Evolutionary conservation across 139 green algal species (phyloP).

Genomic region (Haematococcus lacustris): DNA sequence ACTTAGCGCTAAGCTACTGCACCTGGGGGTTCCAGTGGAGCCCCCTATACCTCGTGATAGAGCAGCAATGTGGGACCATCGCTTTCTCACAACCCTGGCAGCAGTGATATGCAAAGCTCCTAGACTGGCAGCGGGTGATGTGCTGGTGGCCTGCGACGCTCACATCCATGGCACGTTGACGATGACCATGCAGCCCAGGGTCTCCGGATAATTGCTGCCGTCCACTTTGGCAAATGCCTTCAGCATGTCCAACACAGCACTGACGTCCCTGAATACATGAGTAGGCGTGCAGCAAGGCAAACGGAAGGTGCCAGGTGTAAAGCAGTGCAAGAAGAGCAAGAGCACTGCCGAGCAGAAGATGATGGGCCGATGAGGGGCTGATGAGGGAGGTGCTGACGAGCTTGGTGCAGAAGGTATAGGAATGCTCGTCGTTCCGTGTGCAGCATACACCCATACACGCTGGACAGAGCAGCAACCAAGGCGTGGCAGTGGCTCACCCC

Average conservation of each 20-base stretch:
- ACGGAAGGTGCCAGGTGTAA: neutral
- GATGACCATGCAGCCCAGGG: conserved; percentile 71
- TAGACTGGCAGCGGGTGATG: too few relatives aligned
- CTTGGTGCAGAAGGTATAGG: neutral
- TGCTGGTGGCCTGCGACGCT: too few relatives aligned
- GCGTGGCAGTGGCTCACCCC: conserved; percentile 13
- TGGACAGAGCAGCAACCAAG: neutral
- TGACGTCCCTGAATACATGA: conserved; percentile 38
- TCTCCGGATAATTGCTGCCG: conserved; percentile 82
- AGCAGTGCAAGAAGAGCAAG: neutral
- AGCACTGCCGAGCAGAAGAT: neutral
- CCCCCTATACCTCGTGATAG: too few relatives aligned
- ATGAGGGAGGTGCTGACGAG: neutral
- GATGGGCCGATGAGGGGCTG: neutral
- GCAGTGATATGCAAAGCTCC: too few relatives aligned
- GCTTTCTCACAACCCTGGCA: too few relatives aligned
- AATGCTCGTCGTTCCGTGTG: too few relatives aligned
- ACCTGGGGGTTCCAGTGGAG: too few relatives aligned
- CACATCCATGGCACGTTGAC: conserved; percentile 91
- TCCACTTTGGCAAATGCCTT: conserved; percentile 32
- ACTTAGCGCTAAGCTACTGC: too few relatives aligned
- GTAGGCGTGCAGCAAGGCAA: neutral
- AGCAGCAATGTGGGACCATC: too few relatives aligned
- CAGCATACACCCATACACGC: too few relatives aligned
- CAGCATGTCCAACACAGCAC: conserved; percentile 42